Evolutionary conservation across 441 rosid genomes (phyloP), one percentile per base, ranked within the genome.

Genomic region (Lagerstroemia fauriei): DNA sequence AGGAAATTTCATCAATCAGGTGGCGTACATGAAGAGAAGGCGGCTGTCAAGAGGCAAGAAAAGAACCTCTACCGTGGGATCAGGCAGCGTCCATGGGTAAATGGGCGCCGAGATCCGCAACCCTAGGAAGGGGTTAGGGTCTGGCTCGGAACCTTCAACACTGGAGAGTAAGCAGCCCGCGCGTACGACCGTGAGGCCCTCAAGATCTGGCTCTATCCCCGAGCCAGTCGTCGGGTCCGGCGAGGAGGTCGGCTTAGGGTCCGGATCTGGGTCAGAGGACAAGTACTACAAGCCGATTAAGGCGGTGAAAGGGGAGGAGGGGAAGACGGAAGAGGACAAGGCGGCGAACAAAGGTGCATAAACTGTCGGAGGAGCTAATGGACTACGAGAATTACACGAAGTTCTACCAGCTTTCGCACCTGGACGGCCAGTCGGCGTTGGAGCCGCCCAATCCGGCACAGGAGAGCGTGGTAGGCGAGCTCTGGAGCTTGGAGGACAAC

Each of bases 21-120:
- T 83, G 87, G 69, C 69, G 91, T 20, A 78, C 86, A 48, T 48
- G 83, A 56, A 48, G 89, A 87, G 84, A 88, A 88, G 82, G 7
- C 73, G 31, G n/a, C 73, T 18, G n/a, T 78, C 9, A 94, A 94
- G 87, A 87, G 90, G 86, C 94, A 89, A 88, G 90, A 93, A 85
- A 94, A 94, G 92, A 94, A 92, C 74, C 83, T 90, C 74, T 94
- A 93, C 89, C 87, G 98, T 75, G 98, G 98, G 3, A 93, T 93
- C 78, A 90, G 98, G 88, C 93, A 93, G 73, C 92, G 98, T 3
- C 96, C 98, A 3, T 94, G 98, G 98, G 98, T 16, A 94, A 94
- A 91, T 92, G 95, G 94, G 98, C 98, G 0, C 98, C 5, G 98
- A 94, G 93, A 94, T 93, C 81, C 96, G 96, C 61, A 96, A 94